phyloP scores from a whole-genome alignment of 176 grass and related monocot genomes.

The Zea luxurians region DNA sequence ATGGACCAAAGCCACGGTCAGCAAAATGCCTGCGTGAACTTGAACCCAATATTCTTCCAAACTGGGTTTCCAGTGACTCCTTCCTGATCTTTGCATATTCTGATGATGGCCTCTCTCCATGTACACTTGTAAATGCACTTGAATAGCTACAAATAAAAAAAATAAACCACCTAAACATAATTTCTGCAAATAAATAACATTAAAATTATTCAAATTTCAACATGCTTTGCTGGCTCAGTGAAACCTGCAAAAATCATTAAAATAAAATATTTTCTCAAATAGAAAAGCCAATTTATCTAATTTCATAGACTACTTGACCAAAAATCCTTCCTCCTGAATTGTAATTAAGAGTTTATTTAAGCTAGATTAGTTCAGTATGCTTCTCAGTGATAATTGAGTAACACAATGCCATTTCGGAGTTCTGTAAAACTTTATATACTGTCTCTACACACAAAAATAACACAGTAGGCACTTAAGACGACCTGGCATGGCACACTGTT shows the following conservation, averaged over 20 bases:
- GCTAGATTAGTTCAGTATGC: neutral
- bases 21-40: constrained; percentile 69
- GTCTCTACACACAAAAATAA: neutral
- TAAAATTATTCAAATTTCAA: neutral
- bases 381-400: neutral
- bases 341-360: neutral
- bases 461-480: neutral
- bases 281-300: neutral
- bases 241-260: neutral
- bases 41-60: constrained; percentile 71
- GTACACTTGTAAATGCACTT: constrained; percentile 77
- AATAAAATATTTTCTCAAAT: neutral
- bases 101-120: constrained; percentile 74
- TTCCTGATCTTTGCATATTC: constrained; percentile 93
- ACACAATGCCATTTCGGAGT: neutral
- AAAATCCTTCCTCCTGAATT: neutral
- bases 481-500: neutral
- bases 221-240: neutral
- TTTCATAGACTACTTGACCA: neutral
- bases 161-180: neutral
- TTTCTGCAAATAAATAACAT: neutral
- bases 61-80: constrained; percentile 77
- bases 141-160: constrained; percentile 51
- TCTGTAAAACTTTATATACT: neutral
- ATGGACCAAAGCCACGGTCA: constrained; percentile 69